phyloP scores from a whole-genome alignment of 2,329 filamentous ascomycete species.

The Neonectria ditissima region DNA sequence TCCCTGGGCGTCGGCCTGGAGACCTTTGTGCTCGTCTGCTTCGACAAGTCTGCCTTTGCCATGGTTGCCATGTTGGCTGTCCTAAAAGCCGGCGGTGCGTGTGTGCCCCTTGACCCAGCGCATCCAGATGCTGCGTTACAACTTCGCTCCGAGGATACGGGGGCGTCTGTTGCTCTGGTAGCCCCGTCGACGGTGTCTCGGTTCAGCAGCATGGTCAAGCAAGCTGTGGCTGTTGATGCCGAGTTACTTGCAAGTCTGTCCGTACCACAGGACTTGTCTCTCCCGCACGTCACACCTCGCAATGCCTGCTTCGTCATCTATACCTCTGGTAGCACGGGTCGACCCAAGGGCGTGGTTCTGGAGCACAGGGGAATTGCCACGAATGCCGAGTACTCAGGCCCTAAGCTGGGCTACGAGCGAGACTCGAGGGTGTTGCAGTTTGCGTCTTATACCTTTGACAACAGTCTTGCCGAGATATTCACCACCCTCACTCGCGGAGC shows the following conservation, averaged over 20 bases:
- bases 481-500: constrained; percentile 28
- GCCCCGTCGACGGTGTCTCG: constrained; percentile 7
- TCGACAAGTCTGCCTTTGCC: constrained; percentile 32
- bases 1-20: constrained; percentile 23
- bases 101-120: constrained; percentile 30
- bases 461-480: constrained; percentile 34
- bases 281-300: constrained; percentile 13
- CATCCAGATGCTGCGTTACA: constrained; percentile 37
- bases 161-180: constrained; percentile 28
- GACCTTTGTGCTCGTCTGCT: constrained; percentile 28
- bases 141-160: constrained; percentile 29
- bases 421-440: constrained; percentile 36
- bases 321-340: constrained; percentile 34
- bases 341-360: constrained; percentile 32
- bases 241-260: constrained; percentile 5
- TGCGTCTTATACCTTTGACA: constrained; percentile 37
- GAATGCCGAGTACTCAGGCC: constrained; percentile 22
- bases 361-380: constrained; percentile 35
- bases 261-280: accelerated
- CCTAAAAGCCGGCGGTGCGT: constrained; percentile 34
- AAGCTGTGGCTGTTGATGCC: constrained; percentile 23
- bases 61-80: constrained; percentile 34
- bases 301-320: constrained; percentile 39
- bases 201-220: constrained; percentile 22
- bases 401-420: constrained; percentile 24